Percentiles rank a stretch among this genome's conserved stretches.
These are phyloP conservation scores for Nevesoporus exiguus DNA, from an alignment of 768 basidiomycete species.

Conservation along the genomic window DNA sequence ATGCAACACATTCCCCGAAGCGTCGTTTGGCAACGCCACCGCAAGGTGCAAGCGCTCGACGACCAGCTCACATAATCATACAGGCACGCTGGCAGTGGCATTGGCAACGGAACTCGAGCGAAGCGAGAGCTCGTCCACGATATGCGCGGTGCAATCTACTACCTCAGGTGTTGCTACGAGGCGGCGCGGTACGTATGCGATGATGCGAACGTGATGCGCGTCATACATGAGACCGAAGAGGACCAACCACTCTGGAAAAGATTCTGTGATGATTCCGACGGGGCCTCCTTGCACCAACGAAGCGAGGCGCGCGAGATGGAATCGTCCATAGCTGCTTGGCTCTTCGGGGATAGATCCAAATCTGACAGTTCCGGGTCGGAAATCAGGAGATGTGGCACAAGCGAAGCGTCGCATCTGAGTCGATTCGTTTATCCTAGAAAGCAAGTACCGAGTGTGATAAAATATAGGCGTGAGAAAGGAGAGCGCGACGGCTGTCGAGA, in stretches of 20 bases:
- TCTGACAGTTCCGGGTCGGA: background rate
- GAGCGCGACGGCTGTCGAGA: too few species aligned
- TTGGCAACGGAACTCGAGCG: background rate
- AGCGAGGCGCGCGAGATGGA: conserved; percentile 15
- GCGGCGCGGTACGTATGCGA: conserved; percentile 21
- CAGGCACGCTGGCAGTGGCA: background rate
- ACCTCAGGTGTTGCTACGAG: background rate
- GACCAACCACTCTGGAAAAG: conserved; percentile 27
- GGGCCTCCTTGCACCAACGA: background rate
- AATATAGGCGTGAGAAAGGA: too few species aligned
- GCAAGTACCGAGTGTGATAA: conserved; percentile 9
- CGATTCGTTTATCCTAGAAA: conserved; percentile 18
- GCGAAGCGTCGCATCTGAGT: background rate
- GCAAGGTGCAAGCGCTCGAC: conserved; percentile 21
- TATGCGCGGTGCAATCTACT: conserved; percentile 11
- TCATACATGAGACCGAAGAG: conserved; percentile 26
- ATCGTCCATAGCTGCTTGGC: conserved; percentile 4
- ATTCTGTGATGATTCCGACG: background rate
- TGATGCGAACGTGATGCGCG: conserved; percentile 11
- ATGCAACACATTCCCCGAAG: conserved; percentile 18
- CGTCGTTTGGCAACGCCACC: conserved; percentile 13
- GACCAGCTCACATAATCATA: conserved; percentile 4
- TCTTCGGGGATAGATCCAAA: conserved; percentile 11
- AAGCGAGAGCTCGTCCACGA: conserved; percentile 23
- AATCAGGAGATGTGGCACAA: background rate